phyloP scores from a whole-genome alignment of 176 grass and related monocot genomes.

The Otatea glauca region DNA sequence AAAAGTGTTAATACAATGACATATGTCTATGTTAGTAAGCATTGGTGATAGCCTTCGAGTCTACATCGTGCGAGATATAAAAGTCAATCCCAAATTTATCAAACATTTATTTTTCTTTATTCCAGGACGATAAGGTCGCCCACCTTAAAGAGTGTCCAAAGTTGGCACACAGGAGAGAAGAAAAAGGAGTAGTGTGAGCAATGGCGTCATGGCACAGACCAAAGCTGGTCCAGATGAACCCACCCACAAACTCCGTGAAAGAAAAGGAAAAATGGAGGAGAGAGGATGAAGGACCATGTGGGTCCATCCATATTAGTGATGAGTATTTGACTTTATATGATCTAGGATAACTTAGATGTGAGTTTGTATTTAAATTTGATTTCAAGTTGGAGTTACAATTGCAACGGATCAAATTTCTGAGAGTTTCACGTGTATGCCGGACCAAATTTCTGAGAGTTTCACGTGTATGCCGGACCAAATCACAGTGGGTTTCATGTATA shows the following conservation, averaged over 20 bases:
- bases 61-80: constrained; percentile 18
- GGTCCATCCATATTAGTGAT: too few species aligned
- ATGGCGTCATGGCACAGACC: constrained; percentile 30
- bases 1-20: not conserved
- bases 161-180: not conserved
- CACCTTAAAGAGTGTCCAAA: constrained; percentile 21
- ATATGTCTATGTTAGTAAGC: not conserved
- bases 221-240: constrained; percentile 19
- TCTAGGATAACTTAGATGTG: too few species aligned
- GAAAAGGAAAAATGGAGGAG: not conserved
- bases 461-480: too few species aligned
- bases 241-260: constrained; percentile 40
- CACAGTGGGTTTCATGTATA: too few species aligned
- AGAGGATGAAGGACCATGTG: too few species aligned
- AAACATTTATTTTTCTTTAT: not conserved
- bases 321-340: too few species aligned
- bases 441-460: too few species aligned
- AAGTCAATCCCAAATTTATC: not conserved
- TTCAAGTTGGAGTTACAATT: too few species aligned
- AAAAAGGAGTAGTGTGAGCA: not conserved
- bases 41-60: constrained; percentile 22
- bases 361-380: too few species aligned
- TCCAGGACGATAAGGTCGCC: not conserved
- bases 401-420: too few species aligned
- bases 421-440: too few species aligned